Evolutionary conservation across 1,284 basidiomycete species (phyloP).

Genomic region (Marasmius sp.): DNA sequence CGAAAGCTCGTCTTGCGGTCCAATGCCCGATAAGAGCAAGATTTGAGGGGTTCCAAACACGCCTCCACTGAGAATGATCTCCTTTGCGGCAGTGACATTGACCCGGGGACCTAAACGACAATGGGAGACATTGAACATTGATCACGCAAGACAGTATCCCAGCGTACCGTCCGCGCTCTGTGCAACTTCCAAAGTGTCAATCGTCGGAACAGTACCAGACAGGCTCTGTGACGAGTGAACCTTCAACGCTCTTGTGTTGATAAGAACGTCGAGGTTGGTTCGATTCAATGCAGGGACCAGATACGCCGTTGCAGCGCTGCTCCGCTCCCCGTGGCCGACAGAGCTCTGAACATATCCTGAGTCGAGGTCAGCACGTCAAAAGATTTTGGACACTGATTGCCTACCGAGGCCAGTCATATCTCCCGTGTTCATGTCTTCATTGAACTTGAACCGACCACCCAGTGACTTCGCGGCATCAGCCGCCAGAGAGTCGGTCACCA

Average conservation of each 20-base stretch:
- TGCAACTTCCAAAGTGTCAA: constrained; percentile 9
- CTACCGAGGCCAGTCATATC: constrained; percentile 19
- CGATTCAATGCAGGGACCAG: constrained; percentile 13
- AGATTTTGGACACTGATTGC: background rate
- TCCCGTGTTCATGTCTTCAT: constrained; percentile 22
- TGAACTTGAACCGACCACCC: constrained; percentile 19
- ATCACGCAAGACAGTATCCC: background rate
- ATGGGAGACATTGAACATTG: background rate
- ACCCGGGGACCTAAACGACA: background rate
- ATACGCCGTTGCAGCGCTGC: constrained; percentile 12
- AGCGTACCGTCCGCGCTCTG: constrained; percentile 1
- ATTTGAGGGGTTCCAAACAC: constrained; percentile 34
- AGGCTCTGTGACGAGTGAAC: constrained; percentile 1
- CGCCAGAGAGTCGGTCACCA: background rate
- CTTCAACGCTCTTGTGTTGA: constrained; percentile 13
- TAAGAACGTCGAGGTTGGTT: constrained; percentile 15
- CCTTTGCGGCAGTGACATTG: constrained; percentile 23
- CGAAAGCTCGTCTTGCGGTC: constrained; percentile 25
- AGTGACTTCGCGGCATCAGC: constrained; percentile 17
- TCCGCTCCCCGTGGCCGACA: constrained; percentile 1
- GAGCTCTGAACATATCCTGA: constrained; percentile 4
- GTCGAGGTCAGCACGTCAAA: background rate
- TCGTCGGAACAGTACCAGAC: background rate
- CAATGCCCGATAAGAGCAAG: constrained; percentile 40
- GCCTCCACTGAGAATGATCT: constrained; percentile 36